Base-by-base conservation (phyloP, 1,139 yeast species). In the Oligophagozyma castellii region DNA sequence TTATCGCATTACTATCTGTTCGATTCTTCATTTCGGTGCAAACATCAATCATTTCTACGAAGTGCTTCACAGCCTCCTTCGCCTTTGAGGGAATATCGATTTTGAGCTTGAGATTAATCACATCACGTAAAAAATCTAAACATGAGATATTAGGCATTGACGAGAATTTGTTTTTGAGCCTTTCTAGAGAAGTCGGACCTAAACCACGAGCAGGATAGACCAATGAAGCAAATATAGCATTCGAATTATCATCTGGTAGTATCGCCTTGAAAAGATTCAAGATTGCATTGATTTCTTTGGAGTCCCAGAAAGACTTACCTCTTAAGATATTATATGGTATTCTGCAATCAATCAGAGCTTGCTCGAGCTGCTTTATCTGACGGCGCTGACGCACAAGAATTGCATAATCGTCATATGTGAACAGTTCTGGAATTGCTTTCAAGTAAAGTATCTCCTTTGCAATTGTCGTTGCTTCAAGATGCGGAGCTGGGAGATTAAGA, bases 261-360 rank as follows among this genome's bases (percentile, higher is more conserved):
- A 79, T 58, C 1, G 73, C 69, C 29, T 80, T 61, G 18, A 89
- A 47, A 38, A 75, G 71, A 44, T 75, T 80, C 28, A 84, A 36
- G 31, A 80, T 60, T 0, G 69, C 57, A 12, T 62, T 58, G 10
- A 81, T 74, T 46, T 81, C 94, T 34, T 67, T 67, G 20, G 79
- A 55, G 23, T 79, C 84, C 86, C 93, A 80, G 43, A 83, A 80
- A 1, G 81, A 75, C 29, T 62, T 61, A 0, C 95, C 95, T 30
- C 75, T 70, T 1, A 76, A 61, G 43, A 84, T 64, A 10, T 54
- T 52, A 43, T 80, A 80, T 0, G 92, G 86, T 6, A 86, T 65
- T 5, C 63, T 53, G 4, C 56, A 55, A 28, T 55, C 58, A 1
- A 70, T 60, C 13, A 86, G 54, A 16, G 69, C 76, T 21, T 64